These are phyloP conservation scores for Diaporthe ampelina DNA, from an alignment of 2,329 filamentous ascomycete species.

Conservation along the genomic window DNA sequence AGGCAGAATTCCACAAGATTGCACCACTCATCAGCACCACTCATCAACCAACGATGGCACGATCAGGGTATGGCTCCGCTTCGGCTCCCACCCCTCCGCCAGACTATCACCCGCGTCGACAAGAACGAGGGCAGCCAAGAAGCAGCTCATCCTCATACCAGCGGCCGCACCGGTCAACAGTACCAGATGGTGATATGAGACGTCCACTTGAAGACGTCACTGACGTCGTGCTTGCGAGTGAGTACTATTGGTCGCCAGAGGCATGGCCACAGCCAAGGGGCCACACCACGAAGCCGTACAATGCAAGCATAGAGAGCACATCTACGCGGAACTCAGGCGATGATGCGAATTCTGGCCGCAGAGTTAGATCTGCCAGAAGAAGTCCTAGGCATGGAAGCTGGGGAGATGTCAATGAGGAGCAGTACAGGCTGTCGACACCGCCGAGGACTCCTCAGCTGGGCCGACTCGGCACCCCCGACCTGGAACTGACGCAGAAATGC, in stretches of 20 bases:
- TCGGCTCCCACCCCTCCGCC: neutral
- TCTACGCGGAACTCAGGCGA: neutral
- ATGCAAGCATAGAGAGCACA: neutral
- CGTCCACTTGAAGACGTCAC: constrained; percentile 28
- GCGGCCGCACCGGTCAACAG: neutral
- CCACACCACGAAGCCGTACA: neutral
- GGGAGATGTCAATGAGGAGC: constrained; percentile 13
- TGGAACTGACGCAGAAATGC: constrained; percentile 27
- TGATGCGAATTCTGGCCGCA: neutral
- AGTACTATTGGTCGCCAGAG: constrained; percentile 17
- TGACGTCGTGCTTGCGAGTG: constrained; percentile 30
- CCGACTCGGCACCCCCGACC: constrained; percentile 38
- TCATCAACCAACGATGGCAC: constrained; percentile 8
- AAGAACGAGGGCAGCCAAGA: neutral
- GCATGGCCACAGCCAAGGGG: neutral
- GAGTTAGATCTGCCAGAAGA: neutral
- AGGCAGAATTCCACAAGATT: neutral
- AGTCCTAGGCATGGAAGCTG: neutral
- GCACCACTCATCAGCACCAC: too few relatives aligned
- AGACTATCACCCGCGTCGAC: neutral
- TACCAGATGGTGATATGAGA: neutral
- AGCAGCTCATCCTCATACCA: neutral
- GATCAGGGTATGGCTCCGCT: neutral
- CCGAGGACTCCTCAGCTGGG: constrained; percentile 35
- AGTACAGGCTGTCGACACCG: neutral